Percentiles rank a stretch among this genome's conserved stretches.
phyloP scores from a whole-genome alignment of 495 filamentous ascomycete species.

The Talaromyces proteolyticus region DNA sequence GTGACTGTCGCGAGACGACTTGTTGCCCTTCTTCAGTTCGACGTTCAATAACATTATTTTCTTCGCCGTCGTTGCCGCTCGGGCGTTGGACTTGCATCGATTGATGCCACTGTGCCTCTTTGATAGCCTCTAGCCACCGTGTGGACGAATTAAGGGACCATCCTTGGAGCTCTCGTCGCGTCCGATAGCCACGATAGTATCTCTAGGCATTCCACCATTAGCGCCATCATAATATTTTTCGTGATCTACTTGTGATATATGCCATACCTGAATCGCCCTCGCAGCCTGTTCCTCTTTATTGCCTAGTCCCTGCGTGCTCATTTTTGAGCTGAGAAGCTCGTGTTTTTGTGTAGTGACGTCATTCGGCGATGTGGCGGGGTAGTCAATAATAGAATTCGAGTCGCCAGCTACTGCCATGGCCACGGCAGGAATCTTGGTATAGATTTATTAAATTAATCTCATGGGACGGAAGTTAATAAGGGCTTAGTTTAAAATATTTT shows the following conservation, averaged over 20 bases:
- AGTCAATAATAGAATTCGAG: too few species aligned
- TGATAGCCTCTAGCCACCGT: slow-evolving; percentile 57
- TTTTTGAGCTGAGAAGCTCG: background rate
- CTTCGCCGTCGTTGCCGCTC: background rate
- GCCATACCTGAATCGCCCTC: slow-evolving; percentile 40
- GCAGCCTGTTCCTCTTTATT: slow-evolving; percentile 32
- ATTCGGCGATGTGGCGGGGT: background rate
- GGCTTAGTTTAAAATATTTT: too few species aligned
- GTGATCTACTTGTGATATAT: too few species aligned
- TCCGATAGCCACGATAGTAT: slow-evolving; percentile 65
- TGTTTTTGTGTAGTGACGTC: background rate
- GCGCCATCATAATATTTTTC: background rate
- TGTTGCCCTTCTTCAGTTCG: slow-evolving; percentile 8
- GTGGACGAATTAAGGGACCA: slow-evolving; percentile 58
- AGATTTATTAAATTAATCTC: too few species aligned
- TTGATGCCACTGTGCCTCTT: slow-evolving; percentile 8
- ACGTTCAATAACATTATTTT: slow-evolving; percentile 1
- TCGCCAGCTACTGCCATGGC: too few species aligned
- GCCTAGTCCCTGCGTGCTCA: background rate
- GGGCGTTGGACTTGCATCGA: slow-evolving; percentile 1
- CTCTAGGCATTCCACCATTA: too few species aligned
- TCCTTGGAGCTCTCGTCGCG: slow-evolving; percentile 58
- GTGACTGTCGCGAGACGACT: slow-evolving; percentile 10
- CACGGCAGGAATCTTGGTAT: too few species aligned
- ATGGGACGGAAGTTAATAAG: too few species aligned